These are phyloP conservation scores for Sarcodon sp. DNA, from an alignment of 768 basidiomycete genomes.

Conservation along the genomic window DNA sequence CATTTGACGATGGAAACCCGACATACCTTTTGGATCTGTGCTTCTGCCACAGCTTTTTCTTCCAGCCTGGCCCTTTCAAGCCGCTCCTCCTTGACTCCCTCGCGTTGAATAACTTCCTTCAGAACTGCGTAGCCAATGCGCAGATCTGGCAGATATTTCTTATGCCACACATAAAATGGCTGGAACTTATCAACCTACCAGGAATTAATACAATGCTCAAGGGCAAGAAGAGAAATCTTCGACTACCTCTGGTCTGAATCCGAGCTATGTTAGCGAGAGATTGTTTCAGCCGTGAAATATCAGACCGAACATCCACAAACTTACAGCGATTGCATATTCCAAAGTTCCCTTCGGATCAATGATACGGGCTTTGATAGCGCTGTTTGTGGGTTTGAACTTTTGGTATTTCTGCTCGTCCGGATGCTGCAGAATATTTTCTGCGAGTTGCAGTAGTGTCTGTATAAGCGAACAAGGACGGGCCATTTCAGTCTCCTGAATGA, in stretches of 20 bases:
- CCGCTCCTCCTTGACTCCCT: constrained; percentile 36
- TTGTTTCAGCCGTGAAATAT: neutral
- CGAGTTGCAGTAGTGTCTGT: constrained; percentile 54
- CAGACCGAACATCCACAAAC: constrained; percentile 13
- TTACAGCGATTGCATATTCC: constrained; percentile 69
- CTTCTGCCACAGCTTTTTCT: constrained; percentile 43
- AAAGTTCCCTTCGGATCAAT: constrained; percentile 62
- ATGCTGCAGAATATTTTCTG: constrained; percentile 63
- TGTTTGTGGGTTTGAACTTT: constrained; percentile 68
- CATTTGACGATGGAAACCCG: neutral
- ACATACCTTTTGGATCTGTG: constrained; percentile 42
- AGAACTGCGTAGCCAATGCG: constrained; percentile 54
- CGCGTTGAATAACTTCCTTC: constrained; percentile 43
- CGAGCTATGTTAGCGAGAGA: constrained; percentile 32
- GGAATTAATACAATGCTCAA: neutral
- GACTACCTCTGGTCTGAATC: constrained; percentile 57
- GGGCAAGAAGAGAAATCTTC: neutral
- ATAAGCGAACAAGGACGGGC: constrained; percentile 4
- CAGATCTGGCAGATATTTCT: constrained; percentile 37
- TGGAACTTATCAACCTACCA: constrained; percentile 57
- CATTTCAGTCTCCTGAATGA: constrained; percentile 5
- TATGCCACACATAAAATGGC: constrained; percentile 57
- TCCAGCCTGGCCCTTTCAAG: constrained; percentile 32
- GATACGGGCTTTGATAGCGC: constrained; percentile 47
- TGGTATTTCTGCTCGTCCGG: constrained; percentile 63